These are phyloP conservation scores for Paxillus rubicundulus DNA, from an alignment of 768 basidiomycete species.

Conservation along the genomic window DNA sequence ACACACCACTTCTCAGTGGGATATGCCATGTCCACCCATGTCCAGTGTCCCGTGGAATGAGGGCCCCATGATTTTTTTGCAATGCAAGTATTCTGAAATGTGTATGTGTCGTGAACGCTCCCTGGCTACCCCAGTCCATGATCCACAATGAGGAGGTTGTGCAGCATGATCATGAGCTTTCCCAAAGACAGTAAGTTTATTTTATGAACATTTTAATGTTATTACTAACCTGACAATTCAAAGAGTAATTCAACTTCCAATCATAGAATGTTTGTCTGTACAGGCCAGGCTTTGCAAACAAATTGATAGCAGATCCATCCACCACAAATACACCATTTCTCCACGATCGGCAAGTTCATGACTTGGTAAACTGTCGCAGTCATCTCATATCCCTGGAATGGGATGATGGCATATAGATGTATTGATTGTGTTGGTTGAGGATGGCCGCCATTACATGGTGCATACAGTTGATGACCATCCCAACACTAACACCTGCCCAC, in stretches of 20 bases:
- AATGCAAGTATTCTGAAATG: slow-evolving; percentile 2
- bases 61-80: neutral
- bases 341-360: slow-evolving; percentile 21
- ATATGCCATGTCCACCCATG: slow-evolving; percentile 16
- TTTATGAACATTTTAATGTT: too few relatives aligned
- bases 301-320: slow-evolving; percentile 33
- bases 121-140: slow-evolving; percentile 7
- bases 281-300: slow-evolving; percentile 8
- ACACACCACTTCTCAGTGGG: neutral
- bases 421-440: neutral
- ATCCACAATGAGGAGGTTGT: slow-evolving; percentile 5
- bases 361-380: neutral
- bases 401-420: neutral
- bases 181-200: neutral
- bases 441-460: neutral
- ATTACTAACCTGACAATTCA: slow-evolving; percentile 15
- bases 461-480: neutral
- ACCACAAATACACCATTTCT: slow-evolving; percentile 35
- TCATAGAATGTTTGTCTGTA: slow-evolving; percentile 12
- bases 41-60: slow-evolving; percentile 4
- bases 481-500: slow-evolving; percentile 8
- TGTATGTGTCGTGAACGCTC: slow-evolving; percentile 9
- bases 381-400: neutral
- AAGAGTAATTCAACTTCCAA: slow-evolving; percentile 14
- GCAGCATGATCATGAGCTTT: slow-evolving; percentile 2